Evolutionary conservation across 345 rosid species (phyloP), one percentile per base, ranked within the genome.

Genomic region (Pseudoturritis turrita): DNA sequence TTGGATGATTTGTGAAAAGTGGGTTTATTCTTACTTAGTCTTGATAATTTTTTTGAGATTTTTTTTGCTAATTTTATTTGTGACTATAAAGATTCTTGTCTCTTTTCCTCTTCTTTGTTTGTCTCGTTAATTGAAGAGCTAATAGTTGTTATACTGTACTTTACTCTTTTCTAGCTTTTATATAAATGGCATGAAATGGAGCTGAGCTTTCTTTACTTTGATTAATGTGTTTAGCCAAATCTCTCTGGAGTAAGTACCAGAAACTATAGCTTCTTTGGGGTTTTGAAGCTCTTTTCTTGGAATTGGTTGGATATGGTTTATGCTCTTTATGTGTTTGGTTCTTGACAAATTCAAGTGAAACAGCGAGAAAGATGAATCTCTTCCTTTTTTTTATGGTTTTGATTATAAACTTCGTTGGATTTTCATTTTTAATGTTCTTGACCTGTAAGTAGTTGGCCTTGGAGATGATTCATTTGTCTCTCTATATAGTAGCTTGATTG

Each of bases 81-180:
- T 13, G 33, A 3, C 5, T 4, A 4, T 61, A 15, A 75, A 61
- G 79, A 68, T 75, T 68, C 70, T 52, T 6, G 49, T 12, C 50
- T 44, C 31, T 65, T 41, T 74, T 66, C 14, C n/a, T 74, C 62
- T 60, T 67, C 35, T 62, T 53, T 69, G 70, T 68, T 68, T 52
- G 79, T 75, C 74, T 75, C 74, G 69, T 68, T 68, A 68, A 69
- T 53, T 68, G 74, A 75, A 51, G 70, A 68, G 75, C 79, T n/a
- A 69, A 69, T 75, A 69, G 75, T 69, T 54, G 79, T 62, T 61
- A 65, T 49, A 62, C 65, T 62, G 79, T 62, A 59, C 52, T 74
- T n/a, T 67, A 50, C 68, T 74, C 50, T 61, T 65, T 41, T 68
- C 43, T 46, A 25, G 59, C 77, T 73, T 37, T 21, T 46, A n/a